Base-by-base conservation (phyloP, 1,284 basidiomycete genomes). In the Moesziomyces sp. region DNA sequence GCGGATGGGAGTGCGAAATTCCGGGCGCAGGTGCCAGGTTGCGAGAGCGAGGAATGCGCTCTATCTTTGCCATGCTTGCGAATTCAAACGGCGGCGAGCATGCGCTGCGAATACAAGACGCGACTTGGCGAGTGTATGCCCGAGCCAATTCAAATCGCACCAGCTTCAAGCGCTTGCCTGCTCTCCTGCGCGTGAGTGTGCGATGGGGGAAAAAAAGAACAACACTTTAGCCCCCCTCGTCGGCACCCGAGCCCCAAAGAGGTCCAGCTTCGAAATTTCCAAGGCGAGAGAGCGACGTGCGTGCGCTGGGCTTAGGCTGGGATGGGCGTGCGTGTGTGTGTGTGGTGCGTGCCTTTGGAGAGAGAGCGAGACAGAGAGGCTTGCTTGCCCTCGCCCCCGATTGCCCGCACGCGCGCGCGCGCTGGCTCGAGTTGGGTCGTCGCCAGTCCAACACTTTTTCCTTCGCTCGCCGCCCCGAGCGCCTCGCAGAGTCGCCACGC, bases 381-480 rank as follows among this genome's bases (percentile, higher is more conserved):
- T 28, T 21, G 21, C 21, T 7, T 28, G 26, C 26, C 30, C 5
- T 18, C 16, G 19, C 30, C 4, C 48, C 21, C 30, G n/a, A 10
- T 35, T 16, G n/a, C 24, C 23, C 19, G 23, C 19, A 21, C 23
- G 44, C 44, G 24, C 46, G 28, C 18, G 23, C 28, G 46, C 23
- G 26, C 23, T 47, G 46, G 46, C 46, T 23, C 44, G 35, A 30
- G 46, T 44, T 42, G 57, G 42, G 35, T 47, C 24, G 43, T 52
- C 26, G 46, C 19, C 53, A 68, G 58, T 60, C 66, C 66, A 68
- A 68, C 66, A 68, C 66, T 68, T 68, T 58, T 58, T 46, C 24
- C 30, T 33, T 33, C 30, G 30, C 30, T 8, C 30, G 30, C 10
- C 30, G 10, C 30, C 13, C 30, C 30, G 13, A 33, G 30, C 30